A percentile compares a stretch with the other conserved stretches of the same genome.
Evolutionary conservation across 2,329 filamentous ascomycete genomes (phyloP).

Genomic region (Pyrenochaeta sp.): DNA sequence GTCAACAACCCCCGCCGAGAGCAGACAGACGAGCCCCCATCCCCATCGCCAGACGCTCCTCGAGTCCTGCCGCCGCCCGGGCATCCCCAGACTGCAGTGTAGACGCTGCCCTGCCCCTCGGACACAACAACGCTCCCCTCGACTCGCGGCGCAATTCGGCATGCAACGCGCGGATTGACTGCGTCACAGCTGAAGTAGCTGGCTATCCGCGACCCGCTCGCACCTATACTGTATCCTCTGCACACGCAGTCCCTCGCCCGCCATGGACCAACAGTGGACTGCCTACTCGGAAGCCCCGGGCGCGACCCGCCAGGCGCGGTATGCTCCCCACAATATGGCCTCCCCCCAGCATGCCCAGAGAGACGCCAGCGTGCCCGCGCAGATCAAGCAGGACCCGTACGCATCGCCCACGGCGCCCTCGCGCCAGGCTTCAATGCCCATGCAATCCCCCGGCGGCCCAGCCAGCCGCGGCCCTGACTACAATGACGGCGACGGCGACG

Average conservation of each 20-base stretch:
- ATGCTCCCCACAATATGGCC: conserved; percentile 47
- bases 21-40: conserved; percentile 6
- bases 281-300: conserved; percentile 46
- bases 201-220: conserved; percentile 28
- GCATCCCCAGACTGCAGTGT: conserved; percentile 7
- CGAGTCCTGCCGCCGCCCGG: conserved; percentile 22
- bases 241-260: conserved; percentile 16
- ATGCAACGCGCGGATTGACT: conserved; percentile 45
- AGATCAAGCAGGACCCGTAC: conserved; percentile 49
- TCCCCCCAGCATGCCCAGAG: conserved; percentile 44
- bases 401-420: conserved; percentile 45
- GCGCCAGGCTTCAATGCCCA: conserved; percentile 48
- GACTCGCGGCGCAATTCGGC: conserved; percentile 37
- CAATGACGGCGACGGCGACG: conserved; percentile 56
- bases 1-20: conserved; percentile 25
- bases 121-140: neutral
- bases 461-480: conserved; percentile 45
- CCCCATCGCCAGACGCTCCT: conserved; percentile 7
- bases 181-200: conserved; percentile 48
- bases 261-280: conserved; percentile 52
- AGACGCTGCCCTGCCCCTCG: neutral
- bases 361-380: conserved; percentile 41
- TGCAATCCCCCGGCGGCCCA: conserved; percentile 45
- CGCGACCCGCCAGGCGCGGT: conserved; percentile 47
- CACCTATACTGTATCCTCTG: conserved; percentile 7